Percentiles rank a stretch among this genome's conserved stretches.
These are phyloP conservation scores for Tympanopsis confertula DNA, from an alignment of 2,329 filamentous ascomycete genomes.

Conservation along the genomic window DNA sequence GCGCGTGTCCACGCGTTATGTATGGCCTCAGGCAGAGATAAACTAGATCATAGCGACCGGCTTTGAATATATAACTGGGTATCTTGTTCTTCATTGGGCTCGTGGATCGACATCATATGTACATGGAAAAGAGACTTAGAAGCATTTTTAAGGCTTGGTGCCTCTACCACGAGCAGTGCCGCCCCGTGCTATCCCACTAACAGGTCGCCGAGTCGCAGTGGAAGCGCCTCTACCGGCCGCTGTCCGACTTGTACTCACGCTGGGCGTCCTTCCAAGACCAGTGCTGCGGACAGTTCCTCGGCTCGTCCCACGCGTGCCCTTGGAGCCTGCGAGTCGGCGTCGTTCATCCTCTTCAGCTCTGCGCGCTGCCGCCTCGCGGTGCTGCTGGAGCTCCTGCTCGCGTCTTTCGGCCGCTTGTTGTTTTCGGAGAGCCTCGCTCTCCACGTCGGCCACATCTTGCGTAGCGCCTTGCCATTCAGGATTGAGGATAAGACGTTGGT, in stretches of 20 bases:
- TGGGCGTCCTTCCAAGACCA: neutral
- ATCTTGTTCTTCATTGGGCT: too few species aligned
- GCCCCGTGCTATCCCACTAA: neutral
- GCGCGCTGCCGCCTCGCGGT: conserved; percentile 58
- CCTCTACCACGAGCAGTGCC: neutral
- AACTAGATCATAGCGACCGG: too few species aligned
- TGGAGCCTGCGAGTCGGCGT: conserved; percentile 11
- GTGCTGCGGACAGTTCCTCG: neutral
- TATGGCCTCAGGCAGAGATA: too few species aligned
- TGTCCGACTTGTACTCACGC: neutral
- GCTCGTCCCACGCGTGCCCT: neutral
- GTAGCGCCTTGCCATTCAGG: conserved; percentile 81
- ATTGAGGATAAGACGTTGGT: conserved; percentile 81
- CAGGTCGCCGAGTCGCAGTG: neutral
- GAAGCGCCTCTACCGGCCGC: neutral
- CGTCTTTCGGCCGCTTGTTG: conserved; percentile 69
- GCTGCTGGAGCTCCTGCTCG: conserved; percentile 66
- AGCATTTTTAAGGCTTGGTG: too few species aligned
- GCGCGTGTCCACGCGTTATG: too few species aligned
- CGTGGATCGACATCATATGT: too few species aligned
- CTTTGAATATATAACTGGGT: too few species aligned
- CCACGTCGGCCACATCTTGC: conserved; percentile 75
- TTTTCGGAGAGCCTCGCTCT: conserved; percentile 63
- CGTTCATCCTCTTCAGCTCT: conserved; percentile 48
- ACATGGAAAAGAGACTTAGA: too few species aligned